These are phyloP conservation scores for Helminthosporium solani DNA, from an alignment of 2,329 filamentous ascomycete species.

Conservation along the genomic window DNA sequence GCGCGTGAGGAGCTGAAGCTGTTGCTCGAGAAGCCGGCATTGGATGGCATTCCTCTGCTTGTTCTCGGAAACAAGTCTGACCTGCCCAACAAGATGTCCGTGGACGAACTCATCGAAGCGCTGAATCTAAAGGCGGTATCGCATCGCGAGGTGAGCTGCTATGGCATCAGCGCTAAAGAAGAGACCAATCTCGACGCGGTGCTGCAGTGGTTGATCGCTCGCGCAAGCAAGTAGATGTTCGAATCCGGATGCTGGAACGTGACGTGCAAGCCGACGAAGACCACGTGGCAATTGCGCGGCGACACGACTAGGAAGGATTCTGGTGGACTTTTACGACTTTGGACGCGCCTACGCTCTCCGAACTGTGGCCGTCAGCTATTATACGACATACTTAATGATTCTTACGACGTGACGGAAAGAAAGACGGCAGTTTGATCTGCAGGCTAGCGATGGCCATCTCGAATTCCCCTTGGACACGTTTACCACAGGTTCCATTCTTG, in stretches of 20 bases:
- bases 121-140: constrained; percentile 87
- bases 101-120: constrained; percentile 92
- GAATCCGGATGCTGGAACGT: constrained; percentile 22
- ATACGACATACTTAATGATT: constrained; percentile 52
- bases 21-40: constrained; percentile 77
- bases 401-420: constrained; percentile 55
- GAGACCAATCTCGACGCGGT: constrained; percentile 98
- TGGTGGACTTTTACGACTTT: constrained; percentile 31
- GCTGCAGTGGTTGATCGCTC: constrained; percentile 92
- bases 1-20: constrained; percentile 91
- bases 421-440: constrained; percentile 48
- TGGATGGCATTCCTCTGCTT: constrained; percentile 87
- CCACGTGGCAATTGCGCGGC: constrained; percentile 23
- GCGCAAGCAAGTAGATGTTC: constrained; percentile 57
- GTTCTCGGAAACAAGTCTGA: constrained; percentile 98
- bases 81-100: constrained; percentile 82
- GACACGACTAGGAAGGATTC: constrained; percentile 20
- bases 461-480: constrained; percentile 42
- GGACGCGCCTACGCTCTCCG: constrained; percentile 40
- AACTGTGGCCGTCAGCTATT: constrained; percentile 42
- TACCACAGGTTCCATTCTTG: constrained; percentile 23
- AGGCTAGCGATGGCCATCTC: constrained; percentile 52
- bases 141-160: constrained; percentile 94
- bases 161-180: constrained; percentile 97
- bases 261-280: constrained; percentile 17